Conservation (phyloP, 176 grass and related monocot species). For the Echinochloa phyllopogon region DNA sequence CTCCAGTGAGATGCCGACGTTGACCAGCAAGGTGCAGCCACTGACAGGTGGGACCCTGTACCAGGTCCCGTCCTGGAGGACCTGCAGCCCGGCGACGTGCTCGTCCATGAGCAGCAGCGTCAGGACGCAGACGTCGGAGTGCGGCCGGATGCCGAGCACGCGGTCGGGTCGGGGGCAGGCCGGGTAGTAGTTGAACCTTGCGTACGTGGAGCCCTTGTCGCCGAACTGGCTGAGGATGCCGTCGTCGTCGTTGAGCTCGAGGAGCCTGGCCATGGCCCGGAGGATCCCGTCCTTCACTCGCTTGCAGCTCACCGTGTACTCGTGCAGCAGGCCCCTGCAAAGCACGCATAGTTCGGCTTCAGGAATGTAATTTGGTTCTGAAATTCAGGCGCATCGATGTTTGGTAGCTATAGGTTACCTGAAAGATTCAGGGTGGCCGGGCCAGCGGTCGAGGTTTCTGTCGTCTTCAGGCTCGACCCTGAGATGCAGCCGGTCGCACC, state of each 20-base stretch:
- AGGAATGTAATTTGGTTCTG: background rate
- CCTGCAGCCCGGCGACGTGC: conserved; percentile 58
- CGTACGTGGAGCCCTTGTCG: conserved; percentile 27
- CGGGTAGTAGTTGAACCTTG: conserved; percentile 61
- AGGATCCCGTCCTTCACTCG: conserved; percentile 37
- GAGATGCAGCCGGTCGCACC: conserved; percentile 62
- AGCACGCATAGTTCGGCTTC: background rate
- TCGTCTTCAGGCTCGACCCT: conserved; percentile 60
- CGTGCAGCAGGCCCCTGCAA: conserved; percentile 55
- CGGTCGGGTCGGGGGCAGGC: conserved; percentile 53
- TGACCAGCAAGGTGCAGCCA: conserved; percentile 44
- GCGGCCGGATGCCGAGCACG: conserved; percentile 65
- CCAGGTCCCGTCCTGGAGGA: conserved; percentile 52
- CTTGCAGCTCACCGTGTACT: conserved; percentile 49
- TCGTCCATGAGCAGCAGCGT: conserved; percentile 62
- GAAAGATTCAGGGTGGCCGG: conserved; percentile 50
- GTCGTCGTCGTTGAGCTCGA: conserved; percentile 43
- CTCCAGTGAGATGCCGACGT: conserved; percentile 53
- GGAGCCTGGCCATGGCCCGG: conserved; percentile 27
- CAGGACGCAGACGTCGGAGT: conserved; percentile 47
- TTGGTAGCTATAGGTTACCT: conserved; percentile 33
- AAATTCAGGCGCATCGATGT: background rate
- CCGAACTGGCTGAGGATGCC: conserved; percentile 33
- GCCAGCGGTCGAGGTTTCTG: conserved; percentile 56
- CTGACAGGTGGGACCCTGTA: conserved; percentile 20